Percentiles rank a stretch among this genome's conserved stretches.
Evolutionary conservation across 331 rosid species (phyloP).

Genomic region (Rosa hybrid): DNA sequence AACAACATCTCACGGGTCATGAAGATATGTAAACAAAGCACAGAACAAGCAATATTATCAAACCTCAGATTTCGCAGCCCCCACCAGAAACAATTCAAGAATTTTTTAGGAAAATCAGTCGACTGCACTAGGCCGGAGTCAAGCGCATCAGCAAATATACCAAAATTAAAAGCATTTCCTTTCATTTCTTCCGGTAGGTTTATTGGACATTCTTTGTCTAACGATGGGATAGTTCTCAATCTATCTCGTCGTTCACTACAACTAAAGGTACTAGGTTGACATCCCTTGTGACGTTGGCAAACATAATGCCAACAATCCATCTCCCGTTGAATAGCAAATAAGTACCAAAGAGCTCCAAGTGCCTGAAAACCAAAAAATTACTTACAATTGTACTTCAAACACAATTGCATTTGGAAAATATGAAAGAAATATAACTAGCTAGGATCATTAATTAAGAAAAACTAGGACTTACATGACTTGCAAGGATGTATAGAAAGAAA

Average conservation of each 20-base stretch:
- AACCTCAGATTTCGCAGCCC: slow-evolving; percentile 18
- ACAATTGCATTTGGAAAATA: too few species aligned
- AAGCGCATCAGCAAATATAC: slow-evolving; percentile 20
- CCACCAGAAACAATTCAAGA: slow-evolving; percentile 19
- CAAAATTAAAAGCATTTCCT: slow-evolving; percentile 9
- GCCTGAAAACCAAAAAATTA: slow-evolving; percentile 13
- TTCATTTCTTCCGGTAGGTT: not conserved
- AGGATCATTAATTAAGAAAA: not conserved
- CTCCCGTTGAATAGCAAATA: slow-evolving; percentile 27
- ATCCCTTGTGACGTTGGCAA: not conserved
- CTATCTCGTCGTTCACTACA: not conserved
- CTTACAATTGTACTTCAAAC: not conserved
- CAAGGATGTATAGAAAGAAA: slow-evolving; percentile 35
- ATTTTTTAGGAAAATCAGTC: not conserved
- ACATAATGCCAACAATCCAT: slow-evolving; percentile 29
- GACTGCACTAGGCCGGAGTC: slow-evolving; percentile 14
- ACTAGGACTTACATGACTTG: slow-evolving; percentile 37
- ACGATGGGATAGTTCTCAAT: not conserved
- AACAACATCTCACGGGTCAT: not conserved
- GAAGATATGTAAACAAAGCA: not conserved
- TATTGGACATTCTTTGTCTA: slow-evolving; percentile 14
- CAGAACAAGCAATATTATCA: not conserved
- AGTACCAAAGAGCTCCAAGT: slow-evolving; percentile 41
- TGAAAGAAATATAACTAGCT: not conserved
- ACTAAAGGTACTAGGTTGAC: not conserved